Percentiles rank a stretch among this genome's conserved stretches.
Evolutionary conservation across 23 red algal species (phyloP).

Genomic region (Gracilaria caudata): DNA sequence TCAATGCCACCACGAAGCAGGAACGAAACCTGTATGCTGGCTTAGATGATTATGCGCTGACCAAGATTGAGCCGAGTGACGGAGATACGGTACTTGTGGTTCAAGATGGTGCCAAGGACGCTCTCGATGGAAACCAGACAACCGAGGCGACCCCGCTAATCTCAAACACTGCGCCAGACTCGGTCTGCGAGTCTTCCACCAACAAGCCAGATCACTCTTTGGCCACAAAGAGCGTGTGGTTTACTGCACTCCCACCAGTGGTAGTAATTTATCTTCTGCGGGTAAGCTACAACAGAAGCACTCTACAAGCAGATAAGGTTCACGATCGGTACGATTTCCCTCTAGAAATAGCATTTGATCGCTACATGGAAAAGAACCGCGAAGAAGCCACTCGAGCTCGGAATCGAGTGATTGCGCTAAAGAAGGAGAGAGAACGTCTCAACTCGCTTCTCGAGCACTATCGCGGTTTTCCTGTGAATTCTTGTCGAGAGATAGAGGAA

Average conservation of each 20-base stretch:
- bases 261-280: constrained; percentile 90
- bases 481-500: not conserved
- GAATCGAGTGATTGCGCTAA: constrained; percentile 1
- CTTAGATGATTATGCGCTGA: constrained; percentile 68
- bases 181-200: not conserved
- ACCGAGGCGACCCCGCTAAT: not conserved
- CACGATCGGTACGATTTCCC: constrained; percentile 86
- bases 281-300: constrained; percentile 84
- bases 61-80: constrained; percentile 62
- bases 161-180: not conserved
- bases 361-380: constrained; percentile 81
- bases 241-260: constrained; percentile 73
- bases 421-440: constrained; percentile 28
- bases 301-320: constrained; percentile 83
- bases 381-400: constrained; percentile 54
- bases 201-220: not conserved
- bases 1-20: constrained; percentile 72
- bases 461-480: constrained; percentile 10
- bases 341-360: constrained; percentile 66
- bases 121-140: not conserved
- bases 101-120: not conserved
- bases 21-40: constrained; percentile 68
- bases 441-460: constrained; percentile 41
- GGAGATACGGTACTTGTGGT: not conserved
- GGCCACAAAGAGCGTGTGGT: constrained; percentile 83